These are phyloP conservation scores for Lactuca sativa DNA, from an alignment of 129 eudicot genomes.

Conservation along the genomic window DNA sequence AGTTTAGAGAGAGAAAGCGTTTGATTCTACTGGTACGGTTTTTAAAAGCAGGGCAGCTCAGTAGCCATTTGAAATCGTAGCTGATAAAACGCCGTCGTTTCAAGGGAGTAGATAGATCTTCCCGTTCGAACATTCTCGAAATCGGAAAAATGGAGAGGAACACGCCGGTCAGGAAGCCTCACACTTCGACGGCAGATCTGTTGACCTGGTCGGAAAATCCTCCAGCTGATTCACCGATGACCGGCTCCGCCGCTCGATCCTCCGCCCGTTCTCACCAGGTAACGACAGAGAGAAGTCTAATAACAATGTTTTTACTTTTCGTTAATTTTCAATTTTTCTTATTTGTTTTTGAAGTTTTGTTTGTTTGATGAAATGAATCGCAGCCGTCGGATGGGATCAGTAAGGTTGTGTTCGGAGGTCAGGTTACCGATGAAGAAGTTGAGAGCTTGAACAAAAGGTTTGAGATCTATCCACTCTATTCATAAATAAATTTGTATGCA, in stretches of 20 bases:
- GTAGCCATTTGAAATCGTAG: slow-evolving; percentile 14
- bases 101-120: neutral
- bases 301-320: neutral
- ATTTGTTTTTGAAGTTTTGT: neutral
- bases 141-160: slow-evolving; percentile 48
- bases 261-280: slow-evolving; percentile 69
- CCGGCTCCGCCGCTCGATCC: slow-evolving; percentile 41
- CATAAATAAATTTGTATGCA: neutral
- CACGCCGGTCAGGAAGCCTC: slow-evolving; percentile 91
- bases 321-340: too few relatives aligned
- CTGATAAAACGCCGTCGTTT: slow-evolving; percentile 21
- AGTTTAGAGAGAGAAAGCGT: slow-evolving; percentile 1
- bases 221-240: slow-evolving; percentile 53
- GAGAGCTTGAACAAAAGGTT: slow-evolving; percentile 85
- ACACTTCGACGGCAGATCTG: slow-evolving; percentile 97
- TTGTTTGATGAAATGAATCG: slow-evolving; percentile 7
- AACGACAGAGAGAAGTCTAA: neutral
- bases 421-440: slow-evolving; percentile 92
- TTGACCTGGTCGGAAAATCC: slow-evolving; percentile 88
- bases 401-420: slow-evolving; percentile 94
- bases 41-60: slow-evolving; percentile 19
- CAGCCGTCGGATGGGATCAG: slow-evolving; percentile 99
- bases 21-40: slow-evolving; percentile 11
- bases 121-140: slow-evolving; percentile 1
- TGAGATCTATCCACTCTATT: slow-evolving; percentile 40